These are phyloP conservation scores for Pseudocercospora fuligena DNA, from an alignment of 2,329 filamentous ascomycete species.

Conservation along the genomic window DNA sequence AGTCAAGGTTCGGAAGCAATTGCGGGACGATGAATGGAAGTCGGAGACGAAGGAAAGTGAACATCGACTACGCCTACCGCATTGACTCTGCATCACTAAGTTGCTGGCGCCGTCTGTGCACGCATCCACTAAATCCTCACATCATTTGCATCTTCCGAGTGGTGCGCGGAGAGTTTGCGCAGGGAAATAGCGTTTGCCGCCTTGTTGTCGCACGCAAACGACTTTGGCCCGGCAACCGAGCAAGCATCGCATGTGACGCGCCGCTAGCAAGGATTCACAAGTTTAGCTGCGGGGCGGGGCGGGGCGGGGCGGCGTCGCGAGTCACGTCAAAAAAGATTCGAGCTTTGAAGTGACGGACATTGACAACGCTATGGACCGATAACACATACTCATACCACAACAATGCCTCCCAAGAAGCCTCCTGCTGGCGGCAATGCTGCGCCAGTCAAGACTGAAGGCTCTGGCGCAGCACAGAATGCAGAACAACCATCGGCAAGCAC, in stretches of 20 bases:
- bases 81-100: background rate
- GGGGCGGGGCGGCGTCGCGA: constrained; percentile 1
- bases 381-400: constrained; percentile 2
- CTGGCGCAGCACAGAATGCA: background rate
- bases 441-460: constrained; percentile 8
- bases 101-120: constrained; percentile 4
- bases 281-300: background rate
- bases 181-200: background rate
- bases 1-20: constrained; percentile 10
- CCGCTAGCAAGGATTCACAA: background rate
- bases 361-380: constrained; percentile 4
- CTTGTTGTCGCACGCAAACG: constrained; percentile 10
- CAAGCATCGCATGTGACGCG: background rate
- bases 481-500: constrained; percentile 15
- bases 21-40: constrained; percentile 16
- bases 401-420: constrained; percentile 18
- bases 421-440: background rate
- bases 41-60: constrained; percentile 23
- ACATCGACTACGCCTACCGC: constrained; percentile 19
- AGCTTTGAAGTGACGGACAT: background rate
- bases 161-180: background rate
- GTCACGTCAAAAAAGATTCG: constrained; percentile 8
- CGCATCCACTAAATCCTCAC: background rate
- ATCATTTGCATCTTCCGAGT: background rate
- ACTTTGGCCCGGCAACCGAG: constrained; percentile 3